phyloP scores from a whole-genome alignment of 2,329 filamentous ascomycete species.

The Neonectria neomacrospora region DNA sequence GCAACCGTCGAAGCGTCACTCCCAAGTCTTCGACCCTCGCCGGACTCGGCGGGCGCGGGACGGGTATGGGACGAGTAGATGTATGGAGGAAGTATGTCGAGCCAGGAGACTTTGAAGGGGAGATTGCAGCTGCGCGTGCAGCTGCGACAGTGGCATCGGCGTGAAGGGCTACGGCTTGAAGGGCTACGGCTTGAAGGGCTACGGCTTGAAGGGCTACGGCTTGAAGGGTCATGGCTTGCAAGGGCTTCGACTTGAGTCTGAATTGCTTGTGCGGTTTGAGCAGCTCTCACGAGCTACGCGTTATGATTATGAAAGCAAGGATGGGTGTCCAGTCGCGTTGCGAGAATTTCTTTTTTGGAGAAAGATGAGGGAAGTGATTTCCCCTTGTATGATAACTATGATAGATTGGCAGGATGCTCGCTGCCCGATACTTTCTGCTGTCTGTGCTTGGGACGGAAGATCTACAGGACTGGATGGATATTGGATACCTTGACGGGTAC shows the following conservation, averaged over 20 bases:
- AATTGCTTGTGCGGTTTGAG: conserved; percentile 3
- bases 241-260: neutral
- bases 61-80: conserved; percentile 59
- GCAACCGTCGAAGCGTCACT: conserved; percentile 40
- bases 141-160: conserved; percentile 15
- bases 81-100: conserved; percentile 62
- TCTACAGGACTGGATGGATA: conserved; percentile 23
- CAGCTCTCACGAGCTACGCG: conserved; percentile 24
- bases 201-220: neutral
- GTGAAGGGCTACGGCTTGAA: neutral
- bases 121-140: conserved; percentile 34
- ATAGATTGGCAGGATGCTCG: conserved; percentile 17
- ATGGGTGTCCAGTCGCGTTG: conserved; percentile 2
- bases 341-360: neutral
- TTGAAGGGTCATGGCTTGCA: too few relatives aligned
- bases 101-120: conserved; percentile 54
- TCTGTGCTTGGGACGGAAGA: conserved; percentile 10
- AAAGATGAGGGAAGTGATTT: neutral
- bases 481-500: conserved; percentile 1
- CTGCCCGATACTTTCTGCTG: neutral
- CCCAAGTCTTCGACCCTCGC: conserved; percentile 59
- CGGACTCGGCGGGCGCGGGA: conserved; percentile 57
- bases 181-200: neutral
- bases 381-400: conserved; percentile 15
- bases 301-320: conserved; percentile 18